A percentile compares a stretch with the other conserved stretches of the same genome.
These are phyloP conservation scores for Cutaneotrichosporon mucoides DNA, from an alignment of 1,284 basidiomycete species.

Conservation along the genomic window DNA sequence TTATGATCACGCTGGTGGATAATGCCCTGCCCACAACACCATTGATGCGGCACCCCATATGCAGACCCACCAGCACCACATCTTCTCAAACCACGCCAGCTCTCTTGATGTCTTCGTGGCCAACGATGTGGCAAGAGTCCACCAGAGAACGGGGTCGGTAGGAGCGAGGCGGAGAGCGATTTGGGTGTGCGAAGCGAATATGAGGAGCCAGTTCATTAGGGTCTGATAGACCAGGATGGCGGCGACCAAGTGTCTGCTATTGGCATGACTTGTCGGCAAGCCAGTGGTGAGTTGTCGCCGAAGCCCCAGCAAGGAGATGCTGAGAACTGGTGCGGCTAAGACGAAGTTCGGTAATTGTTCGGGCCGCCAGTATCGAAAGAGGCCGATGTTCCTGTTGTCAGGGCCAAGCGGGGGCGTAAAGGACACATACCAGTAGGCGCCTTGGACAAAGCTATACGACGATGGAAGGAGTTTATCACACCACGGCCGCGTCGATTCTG, in stretches of 20 bases:
- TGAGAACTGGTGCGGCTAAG: slow-evolving; percentile 68
- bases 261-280: background rate
- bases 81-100: slow-evolving; percentile 42
- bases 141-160: slow-evolving; percentile 76
- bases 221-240: slow-evolving; percentile 70
- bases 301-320: slow-evolving; percentile 51
- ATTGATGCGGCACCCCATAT: slow-evolving; percentile 69
- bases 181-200: slow-evolving; percentile 82
- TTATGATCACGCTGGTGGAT: background rate
- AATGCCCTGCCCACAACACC: slow-evolving; percentile 72
- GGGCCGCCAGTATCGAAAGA: slow-evolving; percentile 79
- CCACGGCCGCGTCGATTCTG: slow-evolving; percentile 55
- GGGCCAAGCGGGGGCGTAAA: background rate
- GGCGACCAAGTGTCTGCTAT: background rate
- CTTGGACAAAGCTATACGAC: slow-evolving; percentile 80
- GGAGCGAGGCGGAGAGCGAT: slow-evolving; percentile 78
- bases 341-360: slow-evolving; percentile 84
- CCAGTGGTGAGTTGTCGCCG: background rate
- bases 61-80: slow-evolving; percentile 61
- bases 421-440: slow-evolving; percentile 64
- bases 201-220: slow-evolving; percentile 59
- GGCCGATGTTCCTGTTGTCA: slow-evolving; percentile 62
- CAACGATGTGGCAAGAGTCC: slow-evolving; percentile 61
- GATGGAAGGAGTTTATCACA: slow-evolving; percentile 61
- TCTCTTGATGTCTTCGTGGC: background rate